phyloP scores from a whole-genome alignment of 1,139 yeast genomes.

The Candida neerlandica region DNA sequence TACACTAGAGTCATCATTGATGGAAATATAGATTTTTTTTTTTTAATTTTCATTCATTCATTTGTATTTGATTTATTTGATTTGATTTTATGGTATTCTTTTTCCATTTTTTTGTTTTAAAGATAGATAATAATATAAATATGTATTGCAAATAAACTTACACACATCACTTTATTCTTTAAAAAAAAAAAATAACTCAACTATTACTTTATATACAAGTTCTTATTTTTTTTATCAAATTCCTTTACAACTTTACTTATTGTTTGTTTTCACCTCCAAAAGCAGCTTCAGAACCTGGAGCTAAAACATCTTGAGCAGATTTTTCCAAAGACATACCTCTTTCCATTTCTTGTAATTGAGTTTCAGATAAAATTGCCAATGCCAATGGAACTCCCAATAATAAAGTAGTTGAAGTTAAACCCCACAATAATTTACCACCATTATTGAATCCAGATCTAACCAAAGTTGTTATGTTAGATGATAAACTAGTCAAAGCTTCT shows the following conservation, averaged over 20 bases:
- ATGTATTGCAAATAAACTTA: neutral
- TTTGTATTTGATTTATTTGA: neutral
- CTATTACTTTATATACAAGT: conserved; percentile 7
- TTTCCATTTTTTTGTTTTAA: neutral
- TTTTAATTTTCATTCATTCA: neutral
- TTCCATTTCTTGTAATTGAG: conserved; percentile 92
- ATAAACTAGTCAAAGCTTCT: conserved; percentile 42
- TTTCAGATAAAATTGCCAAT: conserved; percentile 86
- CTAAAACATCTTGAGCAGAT: conserved; percentile 80
- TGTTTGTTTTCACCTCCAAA: conserved; percentile 45
- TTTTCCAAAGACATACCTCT: conserved; percentile 87
- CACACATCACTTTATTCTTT: neutral
- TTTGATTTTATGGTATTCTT: neutral
- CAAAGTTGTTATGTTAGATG: conserved; percentile 36
- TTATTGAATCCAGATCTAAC: conserved; percentile 52
- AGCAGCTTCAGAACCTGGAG: conserved; percentile 70
- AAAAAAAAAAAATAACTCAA: neutral
- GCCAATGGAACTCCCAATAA: conserved; percentile 93
- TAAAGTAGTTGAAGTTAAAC: conserved; percentile 78
- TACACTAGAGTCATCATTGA: conserved; percentile 12
- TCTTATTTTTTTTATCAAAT: neutral
- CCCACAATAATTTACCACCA: conserved; percentile 83
- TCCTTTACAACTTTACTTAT: conserved; percentile 6
- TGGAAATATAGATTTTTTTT: neutral
- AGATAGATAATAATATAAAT: conserved; percentile 3